Conservation (phyloP, 176 grass and related monocot genomes). For the Lolium multiflorum region DNA sequence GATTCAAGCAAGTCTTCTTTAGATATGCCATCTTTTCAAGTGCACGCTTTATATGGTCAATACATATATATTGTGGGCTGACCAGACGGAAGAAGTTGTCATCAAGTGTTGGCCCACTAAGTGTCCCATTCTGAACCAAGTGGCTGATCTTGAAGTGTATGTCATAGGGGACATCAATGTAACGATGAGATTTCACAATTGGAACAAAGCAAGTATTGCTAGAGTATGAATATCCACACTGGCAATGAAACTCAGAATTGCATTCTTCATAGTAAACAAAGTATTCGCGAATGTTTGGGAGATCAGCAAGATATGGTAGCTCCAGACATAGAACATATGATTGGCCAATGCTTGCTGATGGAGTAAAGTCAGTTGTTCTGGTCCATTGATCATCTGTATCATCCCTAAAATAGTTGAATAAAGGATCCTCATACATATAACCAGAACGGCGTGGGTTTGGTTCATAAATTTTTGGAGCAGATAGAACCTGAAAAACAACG, state of each 20-base stretch:
- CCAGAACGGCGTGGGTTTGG: background rate
- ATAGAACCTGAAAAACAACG: constrained; percentile 53
- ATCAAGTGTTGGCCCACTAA: constrained; percentile 79
- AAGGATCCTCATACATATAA: constrained; percentile 54
- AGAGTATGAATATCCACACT: constrained; percentile 61
- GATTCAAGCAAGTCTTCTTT: constrained; percentile 77
- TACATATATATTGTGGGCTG: constrained; percentile 41
- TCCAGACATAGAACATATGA: constrained; percentile 85
- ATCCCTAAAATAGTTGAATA: constrained; percentile 72
- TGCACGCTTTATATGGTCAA: constrained; percentile 65
- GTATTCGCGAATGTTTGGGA: constrained; percentile 67
- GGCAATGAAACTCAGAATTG: constrained; percentile 50
- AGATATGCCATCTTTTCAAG: constrained; percentile 67
- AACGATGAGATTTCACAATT: constrained; percentile 56
- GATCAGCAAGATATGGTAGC: constrained; percentile 41
- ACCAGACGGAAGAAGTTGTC: constrained; percentile 60
- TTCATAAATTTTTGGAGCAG: constrained; percentile 86
- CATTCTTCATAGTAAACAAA: constrained; percentile 73
- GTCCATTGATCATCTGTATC: constrained; percentile 74
- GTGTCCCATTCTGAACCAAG: constrained; percentile 86
- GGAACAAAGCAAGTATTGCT: constrained; percentile 58
- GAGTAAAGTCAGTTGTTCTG: constrained; percentile 81
- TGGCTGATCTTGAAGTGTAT: constrained; percentile 88
- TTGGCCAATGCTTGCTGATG: constrained; percentile 76
- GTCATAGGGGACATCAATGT: constrained; percentile 62